Percentiles rank a stretch among this genome's conserved stretches.
Evolutionary conservation across 805 yeast genomes (phyloP).

Genomic region (Metschnikowia peoriensis): DNA sequence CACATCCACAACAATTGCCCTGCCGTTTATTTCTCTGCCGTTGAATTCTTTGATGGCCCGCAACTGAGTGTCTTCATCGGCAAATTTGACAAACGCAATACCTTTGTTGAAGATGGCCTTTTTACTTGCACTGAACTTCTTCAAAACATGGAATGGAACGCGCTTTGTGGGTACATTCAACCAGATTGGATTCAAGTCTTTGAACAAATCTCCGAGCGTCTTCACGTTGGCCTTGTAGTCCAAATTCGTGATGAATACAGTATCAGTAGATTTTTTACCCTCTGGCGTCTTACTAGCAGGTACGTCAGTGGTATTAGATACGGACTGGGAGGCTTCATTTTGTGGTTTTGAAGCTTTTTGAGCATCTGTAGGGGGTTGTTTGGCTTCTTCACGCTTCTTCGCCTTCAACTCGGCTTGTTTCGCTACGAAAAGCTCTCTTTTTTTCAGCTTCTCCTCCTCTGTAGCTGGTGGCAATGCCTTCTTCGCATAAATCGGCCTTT

Average conservation of each 20-base stretch:
- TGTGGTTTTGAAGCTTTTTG: neutral
- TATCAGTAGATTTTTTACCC: slow-evolving; percentile 55
- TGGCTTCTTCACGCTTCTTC: slow-evolving; percentile 16
- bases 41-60: slow-evolving; percentile 70
- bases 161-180: slow-evolving; percentile 57
- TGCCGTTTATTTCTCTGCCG: slow-evolving; percentile 63
- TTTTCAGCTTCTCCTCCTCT: slow-evolving; percentile 42
- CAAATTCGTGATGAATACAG: slow-evolving; percentile 62
- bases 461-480: slow-evolving; percentile 53
- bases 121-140: slow-evolving; percentile 44
- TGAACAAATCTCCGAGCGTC: slow-evolving; percentile 45
- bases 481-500: slow-evolving; percentile 49
- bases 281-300: slow-evolving; percentile 30
- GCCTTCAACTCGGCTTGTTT: slow-evolving; percentile 20
- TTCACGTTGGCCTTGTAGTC: slow-evolving; percentile 49
- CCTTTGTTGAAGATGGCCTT: slow-evolving; percentile 52
- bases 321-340: neutral
- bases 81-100: slow-evolving; percentile 62
- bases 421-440: slow-evolving; percentile 33
- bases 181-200: slow-evolving; percentile 52
- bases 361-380: neutral
- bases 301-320: neutral
- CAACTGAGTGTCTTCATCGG: slow-evolving; percentile 59
- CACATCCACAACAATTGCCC: slow-evolving; percentile 62
- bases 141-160: slow-evolving; percentile 43